Conservation (phyloP, 768 basidiomycete genomes). For the Termitomyces heimii region DNA sequence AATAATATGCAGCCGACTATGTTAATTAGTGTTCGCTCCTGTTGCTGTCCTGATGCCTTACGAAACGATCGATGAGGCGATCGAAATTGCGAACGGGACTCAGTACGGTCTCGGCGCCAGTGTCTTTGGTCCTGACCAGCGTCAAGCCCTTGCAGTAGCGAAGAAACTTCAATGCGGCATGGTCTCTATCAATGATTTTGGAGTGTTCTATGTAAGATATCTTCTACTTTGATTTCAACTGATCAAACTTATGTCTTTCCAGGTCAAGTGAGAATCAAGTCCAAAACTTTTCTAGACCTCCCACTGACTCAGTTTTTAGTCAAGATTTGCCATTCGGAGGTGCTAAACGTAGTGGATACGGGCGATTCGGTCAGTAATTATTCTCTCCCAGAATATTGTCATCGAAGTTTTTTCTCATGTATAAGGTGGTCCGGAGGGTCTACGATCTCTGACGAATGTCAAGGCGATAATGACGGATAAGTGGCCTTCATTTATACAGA, state of each 20-base stretch:
- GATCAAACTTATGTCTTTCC: constrained; percentile 1
- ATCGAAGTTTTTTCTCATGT: constrained; percentile 3
- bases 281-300: not conserved
- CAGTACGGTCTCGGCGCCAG: constrained; percentile 89
- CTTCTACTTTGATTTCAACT: not conserved
- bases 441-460: constrained; percentile 80
- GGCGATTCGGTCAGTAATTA: constrained; percentile 69
- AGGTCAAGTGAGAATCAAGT: constrained; percentile 57
- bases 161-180: constrained; percentile 86
- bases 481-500: constrained; percentile 79
- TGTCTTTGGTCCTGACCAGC: constrained; percentile 86
- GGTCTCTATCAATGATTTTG: constrained; percentile 97
- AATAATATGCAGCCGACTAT: not conserved
- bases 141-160: constrained; percentile 74
- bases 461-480: constrained; percentile 87
- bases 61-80: constrained; percentile 76
- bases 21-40: constrained; percentile 78
- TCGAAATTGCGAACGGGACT: constrained; percentile 84
- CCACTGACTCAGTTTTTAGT: constrained; percentile 18
- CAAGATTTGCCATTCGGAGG: constrained; percentile 98
- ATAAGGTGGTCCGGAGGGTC: constrained; percentile 86
- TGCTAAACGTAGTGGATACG: constrained; percentile 86
- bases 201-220: constrained; percentile 68
- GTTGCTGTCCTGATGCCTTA: constrained; percentile 85
- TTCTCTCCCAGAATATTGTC: constrained; percentile 2